Base-by-base conservation (phyloP, 768 basidiomycete species). In the Harrya chromipes region DNA sequence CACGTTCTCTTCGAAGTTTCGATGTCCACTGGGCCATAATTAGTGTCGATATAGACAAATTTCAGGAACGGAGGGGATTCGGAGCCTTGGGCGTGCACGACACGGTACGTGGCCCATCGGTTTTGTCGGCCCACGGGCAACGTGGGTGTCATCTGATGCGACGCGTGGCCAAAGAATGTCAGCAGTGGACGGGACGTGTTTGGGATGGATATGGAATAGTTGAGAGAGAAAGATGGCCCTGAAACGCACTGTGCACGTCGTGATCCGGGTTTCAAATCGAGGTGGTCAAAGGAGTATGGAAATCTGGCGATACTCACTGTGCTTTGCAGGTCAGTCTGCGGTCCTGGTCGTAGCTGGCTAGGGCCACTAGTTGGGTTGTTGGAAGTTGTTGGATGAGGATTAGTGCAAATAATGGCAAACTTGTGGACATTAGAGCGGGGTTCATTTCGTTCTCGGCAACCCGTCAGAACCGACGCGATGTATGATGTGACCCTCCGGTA, bases 241-340 rank as follows among this genome's bases (percentile, higher is more conserved):
- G 57, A 50, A 33, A 44, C 49, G n/a, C 33, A 24, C 19, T 27
- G 40, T 19, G 40, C 44, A 43, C n/a, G 41, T 35, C 46, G 29
- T 60, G 54, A 56, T 56, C 58, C 43, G 49, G 27, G 26, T 27
- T 27, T 33, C 33, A 16, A 33, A 16, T 16, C 33, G 5, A 16
- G 29, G 12, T 6, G 29, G 29, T 29, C 29, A 29, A 13, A 29
- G 29, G 29, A 29, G 29, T 13, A 27, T 27, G 26, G 26, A 27
- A 27, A 27, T 27, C 26, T 27, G 26, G 26, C 10, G 26, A 6
- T 29, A 29, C 29, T 29, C 4, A 13, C 26, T 11, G 29, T 29
- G 29, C 29, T 29, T 13, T 36, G 41, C 41, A 16, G 13, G 31
- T n/a, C n/a, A n/a, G n/a, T 31, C 31, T 31, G 31, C 31, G 31